Base-by-base conservation (phyloP, 805 yeast genomes). In the Priceomyces haplophilus region DNA sequence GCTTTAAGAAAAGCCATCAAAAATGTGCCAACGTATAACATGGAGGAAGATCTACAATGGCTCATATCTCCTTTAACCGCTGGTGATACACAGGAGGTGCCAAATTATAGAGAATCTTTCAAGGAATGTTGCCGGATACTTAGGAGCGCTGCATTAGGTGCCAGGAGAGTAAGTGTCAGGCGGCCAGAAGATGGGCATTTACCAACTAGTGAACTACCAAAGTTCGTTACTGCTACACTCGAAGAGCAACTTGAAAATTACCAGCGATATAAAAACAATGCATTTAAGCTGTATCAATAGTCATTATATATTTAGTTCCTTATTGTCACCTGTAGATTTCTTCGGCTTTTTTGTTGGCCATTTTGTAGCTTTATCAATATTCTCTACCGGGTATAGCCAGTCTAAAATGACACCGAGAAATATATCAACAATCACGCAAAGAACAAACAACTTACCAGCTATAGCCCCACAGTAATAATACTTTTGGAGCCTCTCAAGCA, bases 401-500 rank as follows among this genome's bases (percentile, higher is more conserved):
- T 88, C 93, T 46, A 93, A 66, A 2, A 88, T 38, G 30, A 72
- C 61, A 42, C 73, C 75, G 3, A 93, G 49, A 37, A 88, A 72
- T 24, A 83, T 75, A 64, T 93, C 98, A 2, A 88, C 88, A 18
- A 89, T 80, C 16, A 82, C 82, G 57, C 95, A 85, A 23, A 93
- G 60, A 0, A 85, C 84, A 60, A 82, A 90, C 43, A 93, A 71
- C 48, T 83, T 80, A 1, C 96, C 97, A 0, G 96, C 95, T 80
- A 95, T 84, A 0, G 83, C 75, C 0, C 90, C 90, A 56, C 88
- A 79, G 34, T 73, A 72, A 57, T 85, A 83, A 52, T 82, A 82
- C 41, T 80, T 77, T 46, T 72, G 73, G 27, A 91, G 62, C 51
- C 91, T 73, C 21, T 71, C 73, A 6, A 83, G 51, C 46, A 87